Percentiles rank a stretch among this genome's conserved stretches.
phyloP scores from a whole-genome alignment of 768 basidiomycete species.

The Mycena belliarum region DNA sequence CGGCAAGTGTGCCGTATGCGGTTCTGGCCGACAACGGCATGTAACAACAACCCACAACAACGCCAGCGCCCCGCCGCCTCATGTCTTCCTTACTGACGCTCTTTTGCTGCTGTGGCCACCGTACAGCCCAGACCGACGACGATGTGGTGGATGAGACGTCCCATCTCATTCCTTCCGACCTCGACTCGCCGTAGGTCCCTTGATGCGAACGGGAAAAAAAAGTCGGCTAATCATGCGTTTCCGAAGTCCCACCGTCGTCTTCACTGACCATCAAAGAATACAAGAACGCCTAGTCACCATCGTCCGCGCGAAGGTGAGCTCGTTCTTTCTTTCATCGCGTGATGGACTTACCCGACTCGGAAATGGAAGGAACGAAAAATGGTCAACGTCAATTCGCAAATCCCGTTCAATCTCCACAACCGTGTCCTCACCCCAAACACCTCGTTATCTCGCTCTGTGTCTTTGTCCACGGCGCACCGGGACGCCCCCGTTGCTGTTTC shows the following conservation, averaged over 20 bases:
- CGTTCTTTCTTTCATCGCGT: neutral
- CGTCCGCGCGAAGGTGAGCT: conserved; percentile 26
- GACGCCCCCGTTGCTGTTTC: conserved; percentile 2
- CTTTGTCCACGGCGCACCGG: conserved; percentile 10
- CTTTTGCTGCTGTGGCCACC: conserved; percentile 18
- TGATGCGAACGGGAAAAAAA: conserved; percentile 25
- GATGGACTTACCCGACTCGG: neutral
- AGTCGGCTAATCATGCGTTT: neutral
- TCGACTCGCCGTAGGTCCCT: conserved; percentile 12
- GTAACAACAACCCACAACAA: too few species aligned
- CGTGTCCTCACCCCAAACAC: conserved; percentile 18
- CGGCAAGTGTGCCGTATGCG: too few species aligned
- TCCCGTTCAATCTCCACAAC: conserved; percentile 31
- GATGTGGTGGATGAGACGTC: conserved; percentile 9
- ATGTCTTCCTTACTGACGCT: conserved; percentile 16
- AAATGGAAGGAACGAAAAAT: conserved; percentile 21
- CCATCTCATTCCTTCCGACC: conserved; percentile 19
- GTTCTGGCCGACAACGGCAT: too few species aligned
- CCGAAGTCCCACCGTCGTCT: conserved; percentile 34
- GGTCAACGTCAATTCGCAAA: conserved; percentile 27
- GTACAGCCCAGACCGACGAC: neutral
- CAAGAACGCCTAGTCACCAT: conserved; percentile 22
- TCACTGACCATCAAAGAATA: conserved; percentile 51
- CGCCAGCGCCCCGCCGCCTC: neutral
- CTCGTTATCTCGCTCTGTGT: conserved; percentile 16